Percentiles rank a stretch among this genome's conserved stretches.
phyloP scores from a whole-genome alignment of 805 yeast species.

The Ogataea ramenticola region DNA sequence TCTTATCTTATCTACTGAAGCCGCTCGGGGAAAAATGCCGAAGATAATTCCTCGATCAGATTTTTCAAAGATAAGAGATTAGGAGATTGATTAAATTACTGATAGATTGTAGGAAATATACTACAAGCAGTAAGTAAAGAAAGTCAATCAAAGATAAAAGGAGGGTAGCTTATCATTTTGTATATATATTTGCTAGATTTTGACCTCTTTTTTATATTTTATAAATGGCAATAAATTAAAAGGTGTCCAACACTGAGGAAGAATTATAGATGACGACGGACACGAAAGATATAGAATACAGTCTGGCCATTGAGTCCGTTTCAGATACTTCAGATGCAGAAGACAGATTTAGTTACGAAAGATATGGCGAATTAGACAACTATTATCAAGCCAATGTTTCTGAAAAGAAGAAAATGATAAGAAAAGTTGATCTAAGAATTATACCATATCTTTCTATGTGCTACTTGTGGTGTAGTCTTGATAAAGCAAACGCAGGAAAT shows the following conservation, averaged over 20 bases:
- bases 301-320: slow-evolving; percentile 1
- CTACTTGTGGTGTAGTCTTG: slow-evolving; percentile 23
- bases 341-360: slow-evolving; percentile 5
- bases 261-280: slow-evolving; percentile 4
- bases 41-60: not conserved
- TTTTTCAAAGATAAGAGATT: not conserved
- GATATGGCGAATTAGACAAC: slow-evolving; percentile 8
- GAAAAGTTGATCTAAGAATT: slow-evolving; percentile 18
- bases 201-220: not conserved
- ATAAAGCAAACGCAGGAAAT: slow-evolving; percentile 28
- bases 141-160: too few relatives aligned
- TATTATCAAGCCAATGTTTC: slow-evolving; percentile 11
- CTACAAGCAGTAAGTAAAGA: too few relatives aligned
- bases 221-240: too few relatives aligned
- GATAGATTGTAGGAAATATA: too few relatives aligned
- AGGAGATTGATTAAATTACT: too few relatives aligned
- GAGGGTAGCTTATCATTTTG: too few relatives aligned
- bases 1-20: too few relatives aligned
- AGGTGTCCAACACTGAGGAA: too few relatives aligned
- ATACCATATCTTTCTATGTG: slow-evolving; percentile 22
- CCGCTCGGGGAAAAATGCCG: not conserved
- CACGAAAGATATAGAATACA: not conserved
- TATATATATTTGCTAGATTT: not conserved
- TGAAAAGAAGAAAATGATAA: slow-evolving; percentile 16
- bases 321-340: slow-evolving; percentile 3